phyloP scores from a whole-genome alignment of 768 basidiomycete species.

The Megacollybia marginata region DNA sequence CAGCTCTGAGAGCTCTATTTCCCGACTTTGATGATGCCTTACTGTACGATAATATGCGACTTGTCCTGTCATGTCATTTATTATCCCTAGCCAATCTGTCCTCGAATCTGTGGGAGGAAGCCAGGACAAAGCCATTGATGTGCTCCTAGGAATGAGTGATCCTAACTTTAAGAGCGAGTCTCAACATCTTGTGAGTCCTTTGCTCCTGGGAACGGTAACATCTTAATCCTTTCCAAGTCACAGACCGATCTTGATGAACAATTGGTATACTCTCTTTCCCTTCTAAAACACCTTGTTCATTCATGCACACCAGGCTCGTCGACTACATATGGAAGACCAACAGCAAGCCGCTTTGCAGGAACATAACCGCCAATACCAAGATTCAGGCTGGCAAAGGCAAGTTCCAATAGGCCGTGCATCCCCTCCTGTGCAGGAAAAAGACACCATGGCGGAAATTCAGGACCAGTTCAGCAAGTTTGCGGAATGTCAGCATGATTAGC shows the following conservation, averaged over 20 bases:
- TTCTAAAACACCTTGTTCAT: too few species aligned
- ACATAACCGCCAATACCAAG: constrained; percentile 12
- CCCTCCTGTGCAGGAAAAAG: constrained; percentile 22
- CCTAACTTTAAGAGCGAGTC: constrained; percentile 54
- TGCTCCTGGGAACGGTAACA: constrained; percentile 21
- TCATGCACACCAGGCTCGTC: constrained; percentile 29
- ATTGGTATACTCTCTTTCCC: constrained; percentile 27
- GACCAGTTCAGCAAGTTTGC: constrained; percentile 73
- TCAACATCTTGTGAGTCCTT: constrained; percentile 8
- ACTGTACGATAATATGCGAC: constrained; percentile 34
- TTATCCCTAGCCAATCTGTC: constrained; percentile 46
- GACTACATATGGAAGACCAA: constrained; percentile 57
- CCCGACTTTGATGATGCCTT: constrained; percentile 74
- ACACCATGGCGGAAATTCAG: constrained; percentile 61
- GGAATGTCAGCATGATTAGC: constrained; percentile 49
- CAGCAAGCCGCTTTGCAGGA: constrained; percentile 30
- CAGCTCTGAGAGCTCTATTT: constrained; percentile 59
- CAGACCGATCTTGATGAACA: constrained; percentile 77
- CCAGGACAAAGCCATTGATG: constrained; percentile 71
- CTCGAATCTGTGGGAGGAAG: constrained; percentile 65
- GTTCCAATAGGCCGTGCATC: constrained; percentile 7
- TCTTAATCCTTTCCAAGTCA: constrained; percentile 21
- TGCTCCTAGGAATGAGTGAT: constrained; percentile 80
- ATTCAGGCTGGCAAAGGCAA: constrained; percentile 5
- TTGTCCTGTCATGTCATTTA: background rate